Conservation (phyloP, 1,284 basidiomycete genomes). For the Irpex sp. region DNA sequence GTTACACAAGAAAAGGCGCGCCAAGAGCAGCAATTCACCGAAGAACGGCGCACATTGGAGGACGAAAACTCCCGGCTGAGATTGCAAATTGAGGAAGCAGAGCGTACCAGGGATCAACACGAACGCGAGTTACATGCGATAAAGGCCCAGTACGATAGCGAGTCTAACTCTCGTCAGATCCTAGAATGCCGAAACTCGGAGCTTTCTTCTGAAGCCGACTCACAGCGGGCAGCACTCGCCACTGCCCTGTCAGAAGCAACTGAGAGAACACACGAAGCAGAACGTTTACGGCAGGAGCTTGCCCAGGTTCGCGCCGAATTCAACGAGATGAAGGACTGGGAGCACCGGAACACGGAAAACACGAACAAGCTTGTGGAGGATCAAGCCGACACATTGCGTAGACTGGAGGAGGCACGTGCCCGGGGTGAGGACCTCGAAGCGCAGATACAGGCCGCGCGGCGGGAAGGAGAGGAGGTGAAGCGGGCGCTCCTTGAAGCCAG, state of each 20-base stretch:
- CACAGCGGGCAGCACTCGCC: conserved; percentile 54
- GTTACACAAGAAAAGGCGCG: conserved; percentile 49
- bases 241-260: conserved; percentile 68
- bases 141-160: conserved; percentile 60
- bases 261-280: conserved; percentile 58
- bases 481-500: conserved; percentile 63
- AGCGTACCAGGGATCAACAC: conserved; percentile 39
- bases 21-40: conserved; percentile 49
- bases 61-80: conserved; percentile 54
- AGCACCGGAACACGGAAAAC: conserved; percentile 61
- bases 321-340: conserved; percentile 71
- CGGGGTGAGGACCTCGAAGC: conserved; percentile 70
- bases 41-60: conserved; percentile 50
- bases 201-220: conserved; percentile 54
- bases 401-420: conserved; percentile 70
- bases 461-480: conserved; percentile 66
- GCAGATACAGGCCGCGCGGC: conserved; percentile 64
- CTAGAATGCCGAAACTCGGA: conserved; percentile 68
- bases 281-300: conserved; percentile 69
- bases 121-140: conserved; percentile 65
- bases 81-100: conserved; percentile 35
- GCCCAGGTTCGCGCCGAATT: conserved; percentile 57
- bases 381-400: conserved; percentile 63
- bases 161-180: conserved; percentile 51
- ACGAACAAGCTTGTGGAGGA: conserved; percentile 68